Evolutionary conservation across 306 rosid genomes (phyloP).

Genomic region (Malus asiatica): DNA sequence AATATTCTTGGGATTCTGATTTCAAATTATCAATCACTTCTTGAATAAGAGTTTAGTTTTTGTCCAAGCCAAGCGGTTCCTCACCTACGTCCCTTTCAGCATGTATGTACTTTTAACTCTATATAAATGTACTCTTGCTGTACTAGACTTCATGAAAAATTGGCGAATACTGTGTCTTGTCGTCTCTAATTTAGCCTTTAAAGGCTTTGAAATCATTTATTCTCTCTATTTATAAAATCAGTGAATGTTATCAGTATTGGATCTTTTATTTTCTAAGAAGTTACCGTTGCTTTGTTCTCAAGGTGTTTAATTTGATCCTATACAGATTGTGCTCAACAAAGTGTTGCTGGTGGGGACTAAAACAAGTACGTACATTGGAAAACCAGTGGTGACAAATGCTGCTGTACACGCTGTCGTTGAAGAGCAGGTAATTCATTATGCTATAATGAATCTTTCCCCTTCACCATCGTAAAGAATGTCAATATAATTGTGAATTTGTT

Average conservation of each 20-base stretch:
- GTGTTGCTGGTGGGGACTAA: slow-evolving; percentile 92
- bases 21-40: not conserved
- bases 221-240: not conserved
- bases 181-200: not conserved
- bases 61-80: not conserved
- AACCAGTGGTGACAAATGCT: slow-evolving; percentile 91
- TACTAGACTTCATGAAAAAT: not conserved
- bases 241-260: not conserved
- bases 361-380: slow-evolving; percentile 69
- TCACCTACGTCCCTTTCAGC: not conserved
- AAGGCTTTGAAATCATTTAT: not conserved
- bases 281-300: not conserved
- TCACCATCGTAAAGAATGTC: not conserved
- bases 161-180: not conserved
- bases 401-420: slow-evolving; percentile 94
- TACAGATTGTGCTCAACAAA: slow-evolving; percentile 75
- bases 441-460: not conserved
- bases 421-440: slow-evolving; percentile 58
- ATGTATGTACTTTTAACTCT: not conserved
- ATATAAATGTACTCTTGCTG: not conserved
- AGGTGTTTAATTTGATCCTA: slow-evolving; percentile 12
- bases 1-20: not conserved
- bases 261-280: not conserved
- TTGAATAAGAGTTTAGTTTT: not conserved
- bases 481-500: not conserved